Evolutionary conservation across 306 rosid genomes (phyloP), one percentile per base, ranked within the genome.

Genomic region (Chamaecrista fasciculata): DNA sequence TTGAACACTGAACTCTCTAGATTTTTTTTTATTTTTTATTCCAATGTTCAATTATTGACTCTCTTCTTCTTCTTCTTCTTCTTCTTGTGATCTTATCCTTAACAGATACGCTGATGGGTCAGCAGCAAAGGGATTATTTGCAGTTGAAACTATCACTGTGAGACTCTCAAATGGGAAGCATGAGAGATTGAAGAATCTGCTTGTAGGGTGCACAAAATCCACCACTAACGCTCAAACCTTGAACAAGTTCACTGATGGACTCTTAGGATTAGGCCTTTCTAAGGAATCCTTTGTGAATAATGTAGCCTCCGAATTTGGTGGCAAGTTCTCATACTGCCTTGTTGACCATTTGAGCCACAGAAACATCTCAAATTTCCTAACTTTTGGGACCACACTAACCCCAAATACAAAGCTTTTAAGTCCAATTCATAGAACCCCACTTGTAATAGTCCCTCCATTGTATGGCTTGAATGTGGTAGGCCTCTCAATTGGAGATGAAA

Each of bases 251-350:
- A 63, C 85, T 3, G 85, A 91, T 70, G 98, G 98, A 15, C 73
- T 90, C 29, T 48, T 94, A 55, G 98, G 95, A 0, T 66, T 94
- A 44, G 91, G 96, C 21, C 33, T 61, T 18, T 31, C 78, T n/a
- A 36, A 56, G 5, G 63, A 76, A 71, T 62, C 92, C 1, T 90
- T 94, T 56, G 62, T 85, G 0, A 24, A 67, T 6, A 83, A 59
- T 69, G 84, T 88, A n/a, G 67, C 72, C 10, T 3, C 20, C 6
- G 11, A 66, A 53, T 78, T 62, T 48, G 85, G 87, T 65, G 83
- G 81, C 70, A 87, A 79, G 46, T 84, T 94, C 70, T 82, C 98
- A 0, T 94, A 94, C 50, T 94, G 98, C 77, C 77, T 94, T 0
- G 85, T 91, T 42, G 97, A 94, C 66, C 96, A 88, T 68, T 55